Evolutionary conservation across 164 flowering plant species (phyloP), one percentile per base, ranked within the genome.

Genomic region (Akebia trifoliata): DNA sequence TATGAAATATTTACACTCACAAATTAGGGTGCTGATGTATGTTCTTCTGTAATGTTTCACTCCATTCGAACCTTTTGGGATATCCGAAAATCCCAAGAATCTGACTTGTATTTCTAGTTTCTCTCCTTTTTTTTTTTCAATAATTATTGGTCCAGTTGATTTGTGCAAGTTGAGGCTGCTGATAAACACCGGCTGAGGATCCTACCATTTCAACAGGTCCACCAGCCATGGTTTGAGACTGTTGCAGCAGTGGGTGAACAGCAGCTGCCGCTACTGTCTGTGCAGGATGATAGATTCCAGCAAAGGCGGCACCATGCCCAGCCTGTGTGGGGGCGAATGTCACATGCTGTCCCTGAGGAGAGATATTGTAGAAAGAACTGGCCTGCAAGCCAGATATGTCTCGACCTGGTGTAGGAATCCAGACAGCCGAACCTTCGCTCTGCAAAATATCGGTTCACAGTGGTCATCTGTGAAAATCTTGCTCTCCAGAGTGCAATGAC

Each of bases 141-240:
- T 81, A 87, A 77, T 72, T 87, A 64, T 74, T 81, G 11, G 80
- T 86, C 97, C 97, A 90, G 73, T 87, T 87, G 37, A 82, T 74
- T 56, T 82, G 96, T 60, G 87, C 58, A 58, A 78, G 89, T 69
- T 85, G 95, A 28, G 96, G 79, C 56, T 84, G 91, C 77, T 87
- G 97, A 66, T 84, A 87, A 51, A 79, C 82, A 67, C 63, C 78
- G 39, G 77, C 69, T 21, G 84, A 78, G 3, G 91, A 81, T 49
- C 90, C 93, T 28, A 68, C 82, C 78, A 84, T 89, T 54, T 87
- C 97, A 31, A 74, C 85, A 24, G 77, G 78, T 24, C 86, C 82
- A 37, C 86, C 82, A 37, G 83, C 74, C 78, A 87, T 77, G 34
- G 89, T 68, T 70, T 90, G 97, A 18, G 95, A 76, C 56, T 78